Evolutionary conservation across 495 filamentous ascomycete genomes (phyloP), one percentile per base, ranked within the genome.

Genomic region (Penicillium cinerascens): DNA sequence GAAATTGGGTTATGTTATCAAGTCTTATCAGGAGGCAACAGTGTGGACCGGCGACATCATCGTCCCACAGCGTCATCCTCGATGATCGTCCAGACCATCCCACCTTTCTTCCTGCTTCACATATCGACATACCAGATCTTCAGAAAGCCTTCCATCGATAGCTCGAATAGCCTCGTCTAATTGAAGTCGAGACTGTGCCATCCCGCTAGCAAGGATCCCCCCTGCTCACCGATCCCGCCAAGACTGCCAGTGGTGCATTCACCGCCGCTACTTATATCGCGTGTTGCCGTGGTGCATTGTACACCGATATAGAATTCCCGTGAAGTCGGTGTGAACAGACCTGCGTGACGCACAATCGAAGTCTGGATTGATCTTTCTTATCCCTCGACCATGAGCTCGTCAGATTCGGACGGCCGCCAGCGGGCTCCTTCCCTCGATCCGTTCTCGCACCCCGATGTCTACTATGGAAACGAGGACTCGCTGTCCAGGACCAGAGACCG

Each of bases 381-480:
- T 29, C 27, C 29, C 27, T 36, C 35, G 25, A 73, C 53, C 42
- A 70, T 71, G 70, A 68, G 62, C 60, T 70, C 71, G 58, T 54
- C 68, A 56, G 53, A 64, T 41, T 53, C 68, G 55, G 53, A 64
- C 41, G 55, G 51, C 42, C 60, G 51, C 48, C 57, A 58, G 23
- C 63, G 67, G 45, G 45, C 51, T n/a, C 59, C 61, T 27, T 71
- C 70, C 44, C 51, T 69, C 18, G 77, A 81, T 53, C 77, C 78
- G 23, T 76, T 66, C 44, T 74, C 76, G 27, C 56, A 73, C 27
- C 65, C 78, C 10, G 75, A 79, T 47, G 57, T 78, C 48, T 81
- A 81, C 48, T 81, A 81, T 60, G 77, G 77, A 25, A 61, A 74
- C 43, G 61, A 71, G 10, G 71, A 77, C 17, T 63, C 61, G 22